Evolutionary conservation across 306 rosid species (phyloP).

Genomic region (Elaeagnus macrophylla): DNA sequence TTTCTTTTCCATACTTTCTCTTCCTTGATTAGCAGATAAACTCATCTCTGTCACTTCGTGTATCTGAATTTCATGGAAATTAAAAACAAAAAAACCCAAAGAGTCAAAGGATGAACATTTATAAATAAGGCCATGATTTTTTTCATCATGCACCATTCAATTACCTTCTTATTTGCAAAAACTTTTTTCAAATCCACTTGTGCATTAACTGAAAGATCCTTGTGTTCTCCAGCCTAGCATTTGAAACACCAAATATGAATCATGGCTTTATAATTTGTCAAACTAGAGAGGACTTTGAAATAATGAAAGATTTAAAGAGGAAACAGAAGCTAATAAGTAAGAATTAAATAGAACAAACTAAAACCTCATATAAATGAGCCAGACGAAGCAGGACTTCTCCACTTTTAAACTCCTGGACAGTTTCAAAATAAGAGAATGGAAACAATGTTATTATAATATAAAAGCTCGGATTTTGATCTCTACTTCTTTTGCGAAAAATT

Average conservation of each 20-base stretch:
- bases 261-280: not conserved
- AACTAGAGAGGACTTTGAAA: not conserved
- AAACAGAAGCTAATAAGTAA: not conserved
- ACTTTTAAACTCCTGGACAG: constrained; percentile 50
- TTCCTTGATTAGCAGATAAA: constrained; percentile 69
- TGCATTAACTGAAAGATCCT: constrained; percentile 44
- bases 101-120: not conserved
- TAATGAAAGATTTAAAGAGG: not conserved
- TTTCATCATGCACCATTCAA: not conserved
- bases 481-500: not conserved
- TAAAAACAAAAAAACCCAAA: not conserved
- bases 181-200: constrained; percentile 50
- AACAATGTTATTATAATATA: not conserved
- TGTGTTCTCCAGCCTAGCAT: constrained; percentile 58
- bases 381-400: constrained; percentile 61
- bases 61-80: constrained; percentile 34
- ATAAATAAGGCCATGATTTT: not conserved
- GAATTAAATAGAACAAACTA: constrained; percentile 10
- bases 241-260: constrained; percentile 2
- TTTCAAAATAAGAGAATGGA: constrained; percentile 11
- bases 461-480: not conserved
- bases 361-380: constrained; percentile 74
- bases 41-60: constrained; percentile 43
- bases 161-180: constrained; percentile 56
- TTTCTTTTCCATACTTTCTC: constrained; percentile 66